phyloP scores from a whole-genome alignment of 2,329 filamentous ascomycete genomes.

The Teratosphaeria destructans region DNA sequence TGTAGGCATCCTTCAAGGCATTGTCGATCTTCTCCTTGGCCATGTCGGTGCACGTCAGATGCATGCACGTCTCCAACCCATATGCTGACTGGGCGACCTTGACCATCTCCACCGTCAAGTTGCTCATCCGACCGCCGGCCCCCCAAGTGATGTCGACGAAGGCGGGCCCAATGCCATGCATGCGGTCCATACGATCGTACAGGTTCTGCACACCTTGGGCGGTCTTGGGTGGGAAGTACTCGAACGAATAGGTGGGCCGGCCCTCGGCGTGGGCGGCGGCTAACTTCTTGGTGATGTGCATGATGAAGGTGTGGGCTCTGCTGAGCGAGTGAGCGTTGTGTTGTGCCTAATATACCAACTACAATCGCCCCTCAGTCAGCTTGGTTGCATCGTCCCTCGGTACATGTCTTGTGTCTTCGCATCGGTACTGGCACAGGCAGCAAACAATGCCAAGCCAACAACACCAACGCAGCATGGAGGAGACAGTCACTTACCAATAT shows the following conservation, averaged over 20 bases:
- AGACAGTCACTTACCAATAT: background rate
- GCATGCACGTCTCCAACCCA: constrained; percentile 97
- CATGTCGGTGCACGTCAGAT: constrained; percentile 98
- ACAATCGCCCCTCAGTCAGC: background rate
- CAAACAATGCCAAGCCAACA: background rate
- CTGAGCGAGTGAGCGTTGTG: background rate
- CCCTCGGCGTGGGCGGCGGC: constrained; percentile 66
- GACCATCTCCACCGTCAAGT: constrained; percentile 96
- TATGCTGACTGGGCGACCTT: constrained; percentile 89
- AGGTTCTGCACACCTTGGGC: constrained; percentile 96
- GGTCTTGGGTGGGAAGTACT: constrained; percentile 98
- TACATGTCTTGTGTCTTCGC: background rate
- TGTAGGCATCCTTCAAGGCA: constrained; percentile 79
- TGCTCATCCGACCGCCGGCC: constrained; percentile 79
- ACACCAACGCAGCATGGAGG: background rate
- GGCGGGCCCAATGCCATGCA: constrained; percentile 85
- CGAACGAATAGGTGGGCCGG: constrained; percentile 91
- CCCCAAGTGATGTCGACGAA: constrained; percentile 99
- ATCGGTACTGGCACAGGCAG: background rate
- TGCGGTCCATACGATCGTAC: constrained; percentile 98
- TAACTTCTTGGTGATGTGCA: constrained; percentile 95
- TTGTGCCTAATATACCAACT: background rate
- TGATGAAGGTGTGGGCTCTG: constrained; percentile 34
- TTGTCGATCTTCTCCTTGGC: constrained; percentile 82
- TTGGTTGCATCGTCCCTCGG: background rate